Percentiles rank a stretch among this genome's conserved stretches.
These are phyloP conservation scores for Toxoplasma gondii DNA, from an alignment of 169 alveolate species.

Conservation along the genomic window DNA sequence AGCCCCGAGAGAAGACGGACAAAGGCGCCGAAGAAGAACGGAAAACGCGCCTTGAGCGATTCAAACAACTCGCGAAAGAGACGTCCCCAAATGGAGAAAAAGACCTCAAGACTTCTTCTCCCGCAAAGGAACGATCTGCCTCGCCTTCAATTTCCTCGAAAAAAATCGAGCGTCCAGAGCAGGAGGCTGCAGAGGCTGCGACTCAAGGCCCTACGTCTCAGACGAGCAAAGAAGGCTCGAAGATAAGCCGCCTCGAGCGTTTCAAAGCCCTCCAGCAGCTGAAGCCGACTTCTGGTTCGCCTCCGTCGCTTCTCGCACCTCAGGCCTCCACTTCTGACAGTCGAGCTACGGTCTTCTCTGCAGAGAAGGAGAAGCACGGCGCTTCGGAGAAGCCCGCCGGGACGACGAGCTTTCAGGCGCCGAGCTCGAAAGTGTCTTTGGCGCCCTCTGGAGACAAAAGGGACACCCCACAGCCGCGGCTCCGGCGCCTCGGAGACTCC, in stretches of 20 bases:
- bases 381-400: slow-evolving; percentile 27
- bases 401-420: slow-evolving; percentile 31
- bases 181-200: neutral
- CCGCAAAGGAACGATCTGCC: neutral
- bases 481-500: slow-evolving; percentile 15
- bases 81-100: neutral
- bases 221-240: neutral
- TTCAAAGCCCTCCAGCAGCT: slow-evolving; percentile 57
- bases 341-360: neutral
- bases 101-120: neutral
- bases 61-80: neutral
- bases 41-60: neutral
- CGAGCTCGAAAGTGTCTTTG: slow-evolving; percentile 43
- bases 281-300: slow-evolving; percentile 31
- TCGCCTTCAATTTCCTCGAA: neutral
- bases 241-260: slow-evolving; percentile 61
- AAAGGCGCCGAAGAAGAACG: neutral
- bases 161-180: neutral
- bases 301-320: too few relatives aligned
- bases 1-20: neutral
- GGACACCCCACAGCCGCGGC: neutral
- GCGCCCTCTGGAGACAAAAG: slow-evolving; percentile 29
- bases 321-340: neutral
- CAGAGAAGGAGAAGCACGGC: neutral
- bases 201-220: neutral